phyloP scores from a whole-genome alignment of 2,329 filamentous ascomycete species.

The Trematosphaeria pertusa region DNA sequence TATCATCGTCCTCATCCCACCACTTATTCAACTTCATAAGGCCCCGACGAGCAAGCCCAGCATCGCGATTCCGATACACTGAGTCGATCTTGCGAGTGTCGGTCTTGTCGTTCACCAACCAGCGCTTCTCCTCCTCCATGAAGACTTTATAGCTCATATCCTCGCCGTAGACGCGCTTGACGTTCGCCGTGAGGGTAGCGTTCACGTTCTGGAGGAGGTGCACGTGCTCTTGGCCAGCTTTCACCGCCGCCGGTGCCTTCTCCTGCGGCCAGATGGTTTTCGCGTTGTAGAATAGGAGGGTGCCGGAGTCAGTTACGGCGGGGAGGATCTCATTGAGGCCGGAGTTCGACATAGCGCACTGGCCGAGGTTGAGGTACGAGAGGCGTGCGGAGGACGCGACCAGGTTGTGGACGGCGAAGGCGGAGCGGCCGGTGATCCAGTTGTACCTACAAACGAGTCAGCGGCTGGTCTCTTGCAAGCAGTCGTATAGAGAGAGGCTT shows the following conservation, averaged over 20 bases:
- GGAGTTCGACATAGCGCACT: slow-evolving; percentile 34
- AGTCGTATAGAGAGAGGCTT: not conserved
- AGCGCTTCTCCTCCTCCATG: slow-evolving; percentile 23
- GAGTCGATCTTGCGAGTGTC: slow-evolving; percentile 38
- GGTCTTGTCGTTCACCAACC: slow-evolving; percentile 27
- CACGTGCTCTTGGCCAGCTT: slow-evolving; percentile 28
- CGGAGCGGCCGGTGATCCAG: slow-evolving; percentile 52
- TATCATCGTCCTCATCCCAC: slow-evolving; percentile 27
- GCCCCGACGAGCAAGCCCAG: slow-evolving; percentile 36
- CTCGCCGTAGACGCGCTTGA: slow-evolving; percentile 28
- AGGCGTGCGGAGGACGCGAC: slow-evolving; percentile 43
- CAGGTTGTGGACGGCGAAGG: slow-evolving; percentile 44
- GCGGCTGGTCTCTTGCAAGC: not conserved
- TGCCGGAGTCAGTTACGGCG: slow-evolving; percentile 37
- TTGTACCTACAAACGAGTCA: slow-evolving; percentile 48
- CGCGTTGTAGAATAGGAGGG: slow-evolving; percentile 50
- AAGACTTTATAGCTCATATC: slow-evolving; percentile 31
- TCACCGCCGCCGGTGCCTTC: slow-evolving; percentile 10
- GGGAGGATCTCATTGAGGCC: slow-evolving; percentile 35
- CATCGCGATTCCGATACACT: slow-evolving; percentile 48
- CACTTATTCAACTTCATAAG: slow-evolving; percentile 40
- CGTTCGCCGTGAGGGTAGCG: slow-evolving; percentile 27
- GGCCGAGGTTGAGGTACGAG: slow-evolving; percentile 53
- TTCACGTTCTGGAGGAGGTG: slow-evolving; percentile 21
- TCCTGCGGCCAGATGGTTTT: slow-evolving; percentile 46